Evolutionary conservation across 176 grass and related monocot species (phyloP), one percentile per base, ranked within the genome.

Genomic region (Phoenix roebelenii): DNA sequence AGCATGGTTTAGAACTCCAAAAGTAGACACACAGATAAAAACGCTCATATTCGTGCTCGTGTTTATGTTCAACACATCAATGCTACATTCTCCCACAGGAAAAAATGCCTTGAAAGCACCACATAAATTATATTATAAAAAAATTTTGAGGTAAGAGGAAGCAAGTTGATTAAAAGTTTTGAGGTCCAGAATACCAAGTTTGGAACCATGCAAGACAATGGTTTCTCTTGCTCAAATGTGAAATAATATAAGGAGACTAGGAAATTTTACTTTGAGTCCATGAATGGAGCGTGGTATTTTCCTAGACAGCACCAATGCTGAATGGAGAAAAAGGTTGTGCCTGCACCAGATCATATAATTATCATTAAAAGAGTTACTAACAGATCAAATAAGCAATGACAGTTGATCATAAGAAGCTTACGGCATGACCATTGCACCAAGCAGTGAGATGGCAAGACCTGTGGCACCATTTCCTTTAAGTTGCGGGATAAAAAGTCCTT

Each of bases 381-480:
- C 0, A 66, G 66, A 55, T 18, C 5, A 44, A 52, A 18, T 28
- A 76, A 59, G 15, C 1, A 5, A 20, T 16, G 2, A 22, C 57
- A 23, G 52, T 15, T 44, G 26, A 56, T 67, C 12, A 58, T 30
- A 44, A 24, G 44, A 73, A 69, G 67, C 92, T 88, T 88, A 97
- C 92, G 92, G 92, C 92, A 97, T 97, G 67, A 97, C 92, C 92
- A 97, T 91, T 39, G 92, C 92, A 77, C 92, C 92, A 74, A 97
- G 84, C 59, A 97, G 77, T 53, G 92, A 97, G 30, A 97, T 88
- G 66, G 87, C 83, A 71, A 97, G 83, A 63, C 77, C 92, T 53
- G 76, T 97, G 64, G 92, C 92, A 59, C 92, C 92, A 82, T 80
- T 83, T 88, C 81, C 92, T 88, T 88, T 97, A 63, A 97, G 84